Base-by-base conservation (phyloP, 495 filamentous ascomycete genomes). In the Hyphodiscus hymeniophilus region DNA sequence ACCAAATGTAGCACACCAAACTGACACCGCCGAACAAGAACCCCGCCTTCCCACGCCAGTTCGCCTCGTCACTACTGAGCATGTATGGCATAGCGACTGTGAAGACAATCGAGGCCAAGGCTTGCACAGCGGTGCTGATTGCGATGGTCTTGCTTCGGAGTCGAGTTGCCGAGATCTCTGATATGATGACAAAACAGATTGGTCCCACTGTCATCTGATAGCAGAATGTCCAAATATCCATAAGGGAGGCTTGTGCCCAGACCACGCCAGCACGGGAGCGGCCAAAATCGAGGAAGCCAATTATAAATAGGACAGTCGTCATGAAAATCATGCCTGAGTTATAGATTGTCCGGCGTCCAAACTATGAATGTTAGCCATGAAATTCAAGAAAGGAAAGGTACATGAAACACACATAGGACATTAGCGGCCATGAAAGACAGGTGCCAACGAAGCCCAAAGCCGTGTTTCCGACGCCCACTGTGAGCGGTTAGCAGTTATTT, bases 121-220 rank as follows among this genome's bases (percentile, higher is more conserved):
- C 38, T 23, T 41, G 38, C 10, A 41, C 38, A 24, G 38, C 38
- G 4, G 38, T 41, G 16, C 8, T 21, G 16, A 41, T 21, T 11
- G 38, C 38, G 11, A 41, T 41, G 0, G 75, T 77, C 45, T 74
- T 72, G n/a, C 69, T 63, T 31, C 75, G 69, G 21, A 76, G 64
- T 4, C 75, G 65, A 7, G 71, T 69, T 10, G 78, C 73, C 2
- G 73, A 69, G 5, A 80, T 62, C 52, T 82, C 77, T 18, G 73
- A 70, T 8, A 81, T 73, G 52, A 82, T 73, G 7, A 74, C 76
- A 57, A 78, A 81, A 54, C 71, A 74, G 22, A 80, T 69, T 55
- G 38, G 38, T 13, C 78, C 78, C 47, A 81, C 69, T 24, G 74
- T 74, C 51, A 77, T 64, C 45, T 79, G 66, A 56, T 77, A 80